phyloP scores from a whole-genome alignment of 176 grass and related monocot species.

The Triticum timopheevii region DNA sequence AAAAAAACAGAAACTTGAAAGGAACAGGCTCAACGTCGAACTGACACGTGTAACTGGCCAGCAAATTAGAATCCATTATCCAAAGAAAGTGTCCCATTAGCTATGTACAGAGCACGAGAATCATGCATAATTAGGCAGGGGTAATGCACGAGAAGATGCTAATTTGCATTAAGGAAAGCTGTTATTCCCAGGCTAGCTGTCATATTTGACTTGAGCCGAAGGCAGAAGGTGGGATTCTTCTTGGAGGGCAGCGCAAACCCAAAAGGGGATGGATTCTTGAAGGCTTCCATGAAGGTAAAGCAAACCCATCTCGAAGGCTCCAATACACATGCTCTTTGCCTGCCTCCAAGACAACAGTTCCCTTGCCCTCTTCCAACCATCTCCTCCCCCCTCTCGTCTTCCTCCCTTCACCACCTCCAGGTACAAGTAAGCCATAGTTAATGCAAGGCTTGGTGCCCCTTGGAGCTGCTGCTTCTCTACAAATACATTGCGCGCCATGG shows the following conservation, averaged over 20 bases:
- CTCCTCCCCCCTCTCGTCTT: not conserved
- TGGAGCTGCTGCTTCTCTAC: slow-evolving; percentile 37
- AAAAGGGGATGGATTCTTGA: slow-evolving; percentile 54
- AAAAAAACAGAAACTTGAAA: not conserved
- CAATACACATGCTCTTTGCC: slow-evolving; percentile 46
- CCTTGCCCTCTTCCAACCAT: not conserved
- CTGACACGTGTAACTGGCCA: slow-evolving; percentile 5
- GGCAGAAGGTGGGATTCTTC: slow-evolving; percentile 13
- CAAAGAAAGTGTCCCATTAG: not conserved
- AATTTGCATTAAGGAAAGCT: slow-evolving; percentile 21
- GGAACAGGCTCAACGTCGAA: not conserved
- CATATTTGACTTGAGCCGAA: slow-evolving; percentile 33
- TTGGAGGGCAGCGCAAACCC: slow-evolving; percentile 17
- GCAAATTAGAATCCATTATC: not conserved
- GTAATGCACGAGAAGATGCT: not conserved
- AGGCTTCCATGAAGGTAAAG: slow-evolving; percentile 51
- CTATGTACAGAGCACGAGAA: not conserved
- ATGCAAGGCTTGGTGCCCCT: slow-evolving; percentile 28
- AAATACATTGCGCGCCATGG: slow-evolving; percentile 41
- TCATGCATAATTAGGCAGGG: slow-evolving; percentile 24
- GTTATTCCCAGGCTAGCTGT: slow-evolving; percentile 24
- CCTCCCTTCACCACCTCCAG: not conserved
- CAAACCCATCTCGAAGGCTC: slow-evolving; percentile 47
- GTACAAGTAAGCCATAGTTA: slow-evolving; percentile 45
- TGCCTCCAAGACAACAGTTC: slow-evolving; percentile 31